A percentile compares a stretch with the other conserved stretches of the same genome.
Evolutionary conservation across 2,329 filamentous ascomycete genomes (phyloP).

Genomic region (Rhynchosporium graminicola): DNA sequence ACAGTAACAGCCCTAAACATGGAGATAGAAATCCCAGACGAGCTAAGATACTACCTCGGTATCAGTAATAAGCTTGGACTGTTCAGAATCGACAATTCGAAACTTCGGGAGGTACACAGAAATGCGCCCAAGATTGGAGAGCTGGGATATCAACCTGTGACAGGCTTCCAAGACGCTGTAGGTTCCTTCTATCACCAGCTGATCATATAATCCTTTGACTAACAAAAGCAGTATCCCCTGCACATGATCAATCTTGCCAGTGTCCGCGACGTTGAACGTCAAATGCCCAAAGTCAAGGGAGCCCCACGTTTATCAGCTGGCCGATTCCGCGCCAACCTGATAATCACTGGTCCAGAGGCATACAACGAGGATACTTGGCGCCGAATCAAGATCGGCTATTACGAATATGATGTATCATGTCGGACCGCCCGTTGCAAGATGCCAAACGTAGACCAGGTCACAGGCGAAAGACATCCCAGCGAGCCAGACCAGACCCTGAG

Average conservation of each 20-base stretch:
- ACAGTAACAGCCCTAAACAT: slow-evolving; percentile 57
- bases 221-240: slow-evolving; percentile 62
- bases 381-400: slow-evolving; percentile 52
- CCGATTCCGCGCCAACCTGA: slow-evolving; percentile 72
- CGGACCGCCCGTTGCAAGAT: slow-evolving; percentile 70
- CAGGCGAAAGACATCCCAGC: slow-evolving; percentile 42
- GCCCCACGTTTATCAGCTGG: slow-evolving; percentile 57
- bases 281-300: slow-evolving; percentile 53
- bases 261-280: slow-evolving; percentile 59
- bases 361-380: slow-evolving; percentile 75
- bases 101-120: slow-evolving; percentile 58
- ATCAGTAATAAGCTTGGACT: slow-evolving; percentile 65
- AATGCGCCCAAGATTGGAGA: slow-evolving; percentile 59
- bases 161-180: slow-evolving; percentile 71
- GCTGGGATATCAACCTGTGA: slow-evolving; percentile 63
- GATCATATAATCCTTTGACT: slow-evolving; percentile 11
- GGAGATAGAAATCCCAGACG: slow-evolving; percentile 57
- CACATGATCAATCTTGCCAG: slow-evolving; percentile 67
- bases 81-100: slow-evolving; percentile 64
- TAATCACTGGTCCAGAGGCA: slow-evolving; percentile 61
- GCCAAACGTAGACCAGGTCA: slow-evolving; percentile 66
- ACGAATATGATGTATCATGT: slow-evolving; percentile 61
- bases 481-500: slow-evolving; percentile 61
- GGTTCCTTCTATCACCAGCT: slow-evolving; percentile 37
- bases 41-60: slow-evolving; percentile 66